Evolutionary conservation across 495 filamentous ascomycete genomes (phyloP), one percentile per base, ranked within the genome.

Genomic region (Daldinia bambusicola): DNA sequence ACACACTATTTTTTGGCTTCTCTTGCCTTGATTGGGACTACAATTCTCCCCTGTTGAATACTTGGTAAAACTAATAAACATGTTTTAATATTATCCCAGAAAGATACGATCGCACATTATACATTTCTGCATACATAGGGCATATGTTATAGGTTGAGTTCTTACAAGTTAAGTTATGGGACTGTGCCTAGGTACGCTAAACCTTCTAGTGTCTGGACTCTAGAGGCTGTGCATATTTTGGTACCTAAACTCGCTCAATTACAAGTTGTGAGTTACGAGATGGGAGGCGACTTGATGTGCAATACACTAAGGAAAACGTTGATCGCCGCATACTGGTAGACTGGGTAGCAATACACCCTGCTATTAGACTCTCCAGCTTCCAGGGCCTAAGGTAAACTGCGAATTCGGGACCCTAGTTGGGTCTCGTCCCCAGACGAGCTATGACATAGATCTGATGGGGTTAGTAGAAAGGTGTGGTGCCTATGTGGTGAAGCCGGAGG

Each of bases 251-350:
- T 16, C 31, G 59, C 41, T 45, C 50, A 50, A 53, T 43, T 31
- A 64, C 34, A 16, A 72, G 20, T 52, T 31, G 60, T 26, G 26
- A 72, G 20, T 52, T 31, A 64, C 34, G 26, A 72, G 20, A 43
- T 34, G 30, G 61, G 69, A 60, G 64, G 69, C 69, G 48, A 72
- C 45, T 72, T 68, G 59, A 67, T 71, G 31, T 71, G 62, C 63
- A 63, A 20, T 18, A 34, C 36, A 34, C 34, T 36, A 36, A 1
- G 34, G 34, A 31, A 31, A 59, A 51, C 18, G 66, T 53, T 69
- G 70, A 68, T 72, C 70, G 60, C 41, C 69, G 70, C 56, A 58
- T 18, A 34, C 43, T 64, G 26, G 26, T 3, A 26, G 26, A 26
- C 26, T 26, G 55, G 70, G 65, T 68, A 69, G 60, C 40, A 48